Base-by-base conservation (phyloP, 2,329 filamentous ascomycete genomes). In the Pseudogymnoascus sp. region DNA sequence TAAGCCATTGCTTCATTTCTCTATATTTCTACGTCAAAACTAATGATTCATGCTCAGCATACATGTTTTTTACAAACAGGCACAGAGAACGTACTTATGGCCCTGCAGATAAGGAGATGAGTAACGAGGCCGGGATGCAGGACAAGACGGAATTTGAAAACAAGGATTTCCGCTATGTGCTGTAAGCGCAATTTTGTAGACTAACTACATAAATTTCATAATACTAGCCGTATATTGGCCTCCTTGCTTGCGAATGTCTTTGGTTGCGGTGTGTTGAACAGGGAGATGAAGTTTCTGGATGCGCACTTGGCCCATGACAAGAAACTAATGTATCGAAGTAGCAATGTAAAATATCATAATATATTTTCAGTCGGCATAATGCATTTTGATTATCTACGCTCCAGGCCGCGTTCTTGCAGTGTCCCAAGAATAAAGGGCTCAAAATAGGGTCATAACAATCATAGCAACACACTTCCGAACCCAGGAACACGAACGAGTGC, bases 91-190 rank as follows among this genome's bases (percentile, higher is more conserved):
- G 62, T 8, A 67, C 66, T 34, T 74, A 75, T 62, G 70, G 74
- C 6, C 62, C 68, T 25, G 65, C 72, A 34, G 65, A 75, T 61
- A 74, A 74, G 66, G 64, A 68, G 58, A 54, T 64, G 37, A 70
- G 70, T 68, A 67, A 74, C 18, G 74, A 77, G 57, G 71, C 70
- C 2, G 74, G 74, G 0, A 78, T 77, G 74, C 68, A 69, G 59
- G 74, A 76, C 60, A 61, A 69, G 37, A 77, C 74, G 1, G 72
- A 75, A 64, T 76, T 75, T 62, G 70, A 76, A 62, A 77, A 77
- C 61, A 76, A 73, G 63, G 69, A 76, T 28, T 77, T 78, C 60
- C 65, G 75, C 43, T 77, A 77, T 64, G 74, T 77, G 6, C 62
- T 72, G 5, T 71, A 62, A 25, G 5, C 22, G 22, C 22, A 25